Evolutionary conservation across 495 filamentous ascomycete genomes (phyloP).

Genomic region (Collariella sp.): DNA sequence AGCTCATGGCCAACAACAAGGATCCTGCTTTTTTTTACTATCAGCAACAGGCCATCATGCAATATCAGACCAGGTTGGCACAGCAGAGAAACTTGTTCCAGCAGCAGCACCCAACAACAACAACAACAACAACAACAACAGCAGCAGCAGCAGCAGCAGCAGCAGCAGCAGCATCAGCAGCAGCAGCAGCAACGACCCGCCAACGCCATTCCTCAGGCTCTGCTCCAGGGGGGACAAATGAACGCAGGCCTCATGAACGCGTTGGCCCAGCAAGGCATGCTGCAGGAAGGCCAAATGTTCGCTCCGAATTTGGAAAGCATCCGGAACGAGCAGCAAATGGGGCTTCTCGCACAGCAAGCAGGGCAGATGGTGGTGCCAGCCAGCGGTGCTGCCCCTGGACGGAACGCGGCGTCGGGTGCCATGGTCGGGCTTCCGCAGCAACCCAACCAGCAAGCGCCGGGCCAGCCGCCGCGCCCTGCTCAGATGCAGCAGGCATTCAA

Average conservation of each 20-base stretch:
- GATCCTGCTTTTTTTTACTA: constrained; percentile 38
- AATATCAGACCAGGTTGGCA: constrained; percentile 9
- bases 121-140: no score
- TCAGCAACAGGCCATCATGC: constrained; percentile 31
- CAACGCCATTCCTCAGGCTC: constrained; percentile 18
- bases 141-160: constrained; percentile 17
- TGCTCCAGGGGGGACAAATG: constrained; percentile 30
- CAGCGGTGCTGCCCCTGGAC: constrained; percentile 33
- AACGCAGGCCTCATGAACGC: constrained; percentile 29
- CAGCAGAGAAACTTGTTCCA: not conserved
- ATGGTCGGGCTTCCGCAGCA: constrained; percentile 33
- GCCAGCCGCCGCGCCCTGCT: constrained; percentile 28
- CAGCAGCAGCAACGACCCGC: constrained; percentile 8
- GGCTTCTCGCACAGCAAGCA: constrained; percentile 37
- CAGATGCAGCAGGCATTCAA: constrained; percentile 33
- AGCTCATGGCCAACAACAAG: constrained; percentile 25
- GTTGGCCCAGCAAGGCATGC: constrained; percentile 26
- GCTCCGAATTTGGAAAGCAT: constrained; percentile 40
- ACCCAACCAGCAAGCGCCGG: constrained; percentile 27
- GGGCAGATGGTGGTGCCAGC: constrained; percentile 46
- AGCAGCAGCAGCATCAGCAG: constrained; percentile 22
- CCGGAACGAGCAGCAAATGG: constrained; percentile 40
- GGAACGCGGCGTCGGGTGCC: constrained; percentile 34
- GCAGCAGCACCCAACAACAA: constrained; percentile 12
- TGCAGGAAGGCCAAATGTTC: constrained; percentile 33